Percentiles rank a stretch among this genome's conserved stretches.
phyloP scores from a whole-genome alignment of 768 basidiomycete genomes.

The Sarcomyxa edulis region DNA sequence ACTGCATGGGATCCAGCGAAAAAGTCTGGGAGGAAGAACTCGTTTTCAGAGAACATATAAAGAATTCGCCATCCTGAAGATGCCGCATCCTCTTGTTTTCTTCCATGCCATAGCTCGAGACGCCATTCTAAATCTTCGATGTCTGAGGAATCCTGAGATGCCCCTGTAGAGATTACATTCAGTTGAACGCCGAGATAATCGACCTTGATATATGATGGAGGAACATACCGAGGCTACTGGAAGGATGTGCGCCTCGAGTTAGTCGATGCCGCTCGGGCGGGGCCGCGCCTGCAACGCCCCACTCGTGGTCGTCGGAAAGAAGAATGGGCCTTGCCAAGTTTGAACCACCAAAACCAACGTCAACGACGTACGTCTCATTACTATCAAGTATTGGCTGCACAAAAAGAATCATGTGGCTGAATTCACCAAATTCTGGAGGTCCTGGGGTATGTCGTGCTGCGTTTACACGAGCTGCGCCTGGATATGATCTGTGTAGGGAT shows the following conservation, averaged over 20 bases:
- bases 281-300: conserved; percentile 16
- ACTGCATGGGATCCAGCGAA: conserved; percentile 18
- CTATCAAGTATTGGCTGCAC: conserved; percentile 21
- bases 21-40: conserved; percentile 18
- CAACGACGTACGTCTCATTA: conserved; percentile 24
- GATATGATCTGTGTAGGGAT: conserved; percentile 19
- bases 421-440: conserved; percentile 9
- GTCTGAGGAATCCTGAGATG: too few relatives aligned
- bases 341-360: conserved; percentile 24
- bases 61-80: conserved; percentile 23
- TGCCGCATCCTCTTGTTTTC: not conserved
- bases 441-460: conserved; percentile 5
- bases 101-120: conserved; percentile 3
- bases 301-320: conserved; percentile 15
- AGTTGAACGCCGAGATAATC: too few relatives aligned
- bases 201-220: too few relatives aligned
- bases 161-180: too few relatives aligned
- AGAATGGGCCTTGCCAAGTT: conserved; percentile 21
- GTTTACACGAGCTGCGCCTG: conserved; percentile 22
- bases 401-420: conserved; percentile 22
- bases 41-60: conserved; percentile 23
- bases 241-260: conserved; percentile 9
- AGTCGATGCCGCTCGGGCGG: conserved; percentile 19
- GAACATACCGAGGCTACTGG: conserved; percentile 15
- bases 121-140: too few relatives aligned